phyloP scores from a whole-genome alignment of 2,329 filamentous ascomycete genomes.

The Diaporthe sp. region DNA sequence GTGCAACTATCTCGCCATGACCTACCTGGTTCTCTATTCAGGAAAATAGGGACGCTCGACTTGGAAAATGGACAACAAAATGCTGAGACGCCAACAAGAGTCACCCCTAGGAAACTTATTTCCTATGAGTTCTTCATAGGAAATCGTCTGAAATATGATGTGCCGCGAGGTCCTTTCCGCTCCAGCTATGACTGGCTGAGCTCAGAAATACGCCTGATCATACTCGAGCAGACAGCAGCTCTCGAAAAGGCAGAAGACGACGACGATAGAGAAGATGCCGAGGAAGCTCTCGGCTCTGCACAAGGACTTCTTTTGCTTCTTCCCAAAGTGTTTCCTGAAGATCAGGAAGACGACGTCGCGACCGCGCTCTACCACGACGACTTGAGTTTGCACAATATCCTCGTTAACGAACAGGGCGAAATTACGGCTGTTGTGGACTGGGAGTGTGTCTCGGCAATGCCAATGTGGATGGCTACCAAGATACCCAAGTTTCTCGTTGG shows the following conservation, averaged over 20 bases:
- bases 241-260: conserved; percentile 46
- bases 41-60: conserved; percentile 47
- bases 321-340: conserved; percentile 50
- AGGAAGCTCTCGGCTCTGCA: conserved; percentile 45
- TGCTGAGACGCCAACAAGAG: not conserved
- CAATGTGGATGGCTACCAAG: conserved; percentile 53
- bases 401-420: conserved; percentile 53
- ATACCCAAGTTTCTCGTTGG: conserved; percentile 53
- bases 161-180: conserved; percentile 54
- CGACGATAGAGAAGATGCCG: conserved; percentile 51
- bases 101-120: conserved; percentile 49
- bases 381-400: conserved; percentile 55
- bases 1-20: conserved; percentile 47
- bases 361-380: conserved; percentile 56
- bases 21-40: conserved; percentile 44
- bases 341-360: conserved; percentile 46
- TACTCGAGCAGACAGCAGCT: conserved; percentile 46
- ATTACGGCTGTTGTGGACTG: conserved; percentile 58
- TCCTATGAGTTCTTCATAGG: conserved; percentile 53
- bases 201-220: conserved; percentile 49
- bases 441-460: conserved; percentile 58
- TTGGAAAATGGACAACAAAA: conserved; percentile 13
- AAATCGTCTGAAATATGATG: conserved; percentile 48
- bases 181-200: conserved; percentile 56
- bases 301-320: conserved; percentile 50